Evolutionary conservation across 2,329 filamentous ascomycete species (phyloP), one percentile per base, ranked within the genome.

Genomic region (Trichoderma arundinaceum): DNA sequence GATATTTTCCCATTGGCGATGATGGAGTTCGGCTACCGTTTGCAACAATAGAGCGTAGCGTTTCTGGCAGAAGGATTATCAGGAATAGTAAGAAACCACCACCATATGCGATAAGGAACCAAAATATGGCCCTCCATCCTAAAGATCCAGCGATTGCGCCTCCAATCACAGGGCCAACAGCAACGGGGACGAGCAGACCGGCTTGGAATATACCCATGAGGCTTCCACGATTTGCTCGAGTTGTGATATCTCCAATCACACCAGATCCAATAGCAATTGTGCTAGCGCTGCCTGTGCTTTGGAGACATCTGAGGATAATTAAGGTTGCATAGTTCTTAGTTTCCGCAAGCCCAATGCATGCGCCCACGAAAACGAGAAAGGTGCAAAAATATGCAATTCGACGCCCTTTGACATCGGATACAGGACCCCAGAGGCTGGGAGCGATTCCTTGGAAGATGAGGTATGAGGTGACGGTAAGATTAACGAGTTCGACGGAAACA

Each of bases 231-330:
- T 92, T 88, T 0, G 83, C 83, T 2, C 84, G 83, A 0, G 87
- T 89, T 8, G 84, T 80, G 5, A 90, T 79, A 70, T 92, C 90
- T 0, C 86, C 86, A 1, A 91, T 82, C 0, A 91, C 83, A 0
- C 84, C 88, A n/a, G 75, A 76, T 19, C 77, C 78, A 4, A 92
- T 78, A 0, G 88, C 83, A 4, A 90, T 79, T 0, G 87, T 89
- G 3, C 84, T 84, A 59, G 83, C 85, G 41, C 82, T 86, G 0
- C 88, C 86, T 0, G 83, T 80, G 9, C 82, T 85, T 70, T 89
- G 87, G 2, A 88, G 71, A 69, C 82, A 83, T 7, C 87, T 78
- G 2, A 88, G 74, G 1, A 84, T 77, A 4, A 89, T 69, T 2
- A 89, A 74, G 0, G 83, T 77, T 0, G 76, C 74, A 67, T 84